Conservation (phyloP, 2,329 filamentous ascomycete genomes). For the Botryosphaeria dothidea region DNA sequence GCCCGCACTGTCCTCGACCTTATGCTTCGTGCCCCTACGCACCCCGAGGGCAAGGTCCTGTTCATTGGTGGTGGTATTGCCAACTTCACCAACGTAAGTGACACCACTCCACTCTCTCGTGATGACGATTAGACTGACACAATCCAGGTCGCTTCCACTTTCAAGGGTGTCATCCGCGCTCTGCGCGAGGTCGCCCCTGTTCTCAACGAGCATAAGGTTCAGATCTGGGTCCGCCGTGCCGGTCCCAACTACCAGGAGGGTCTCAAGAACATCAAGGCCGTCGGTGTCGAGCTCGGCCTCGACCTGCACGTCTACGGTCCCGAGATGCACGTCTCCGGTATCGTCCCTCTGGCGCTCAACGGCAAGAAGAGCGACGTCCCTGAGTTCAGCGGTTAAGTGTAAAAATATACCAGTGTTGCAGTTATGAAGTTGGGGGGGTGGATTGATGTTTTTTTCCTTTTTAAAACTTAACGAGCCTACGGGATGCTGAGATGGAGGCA, state of each 20-base stretch:
- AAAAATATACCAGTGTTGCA: slow-evolving; percentile 10
- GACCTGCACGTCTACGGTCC: slow-evolving; percentile 90
- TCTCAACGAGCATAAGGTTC: slow-evolving; percentile 92
- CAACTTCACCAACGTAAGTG: slow-evolving; percentile 96
- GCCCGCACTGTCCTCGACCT: slow-evolving; percentile 94
- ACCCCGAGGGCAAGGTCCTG: slow-evolving; percentile 92
- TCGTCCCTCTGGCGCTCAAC: slow-evolving; percentile 84
- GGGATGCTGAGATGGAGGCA: slow-evolving; percentile 13
- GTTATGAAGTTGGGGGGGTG: not conserved
- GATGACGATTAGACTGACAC: slow-evolving; percentile 19
- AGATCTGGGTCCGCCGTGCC: slow-evolving; percentile 91
- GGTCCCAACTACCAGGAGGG: slow-evolving; percentile 99
- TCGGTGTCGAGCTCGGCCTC: slow-evolving; percentile 89
- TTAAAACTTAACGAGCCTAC: slow-evolving; percentile 10
- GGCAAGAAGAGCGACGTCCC: slow-evolving; percentile 62
- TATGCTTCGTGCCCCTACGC: slow-evolving; percentile 86
- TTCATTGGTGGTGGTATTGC: slow-evolving; percentile 99
- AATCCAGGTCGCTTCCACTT: slow-evolving; percentile 76
- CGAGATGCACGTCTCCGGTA: slow-evolving; percentile 89
- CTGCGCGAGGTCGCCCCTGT: slow-evolving; percentile 84
- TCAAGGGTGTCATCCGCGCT: slow-evolving; percentile 99
- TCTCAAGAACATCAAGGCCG: slow-evolving; percentile 99
- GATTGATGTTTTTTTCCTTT: slow-evolving; percentile 11
- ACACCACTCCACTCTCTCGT: not conserved
- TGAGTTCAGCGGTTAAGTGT: slow-evolving; percentile 57